Evolutionary conservation across 1,284 basidiomycete genomes (phyloP), one percentile per base, ranked within the genome.

Genomic region (Gastroboletus turbinatus): DNA sequence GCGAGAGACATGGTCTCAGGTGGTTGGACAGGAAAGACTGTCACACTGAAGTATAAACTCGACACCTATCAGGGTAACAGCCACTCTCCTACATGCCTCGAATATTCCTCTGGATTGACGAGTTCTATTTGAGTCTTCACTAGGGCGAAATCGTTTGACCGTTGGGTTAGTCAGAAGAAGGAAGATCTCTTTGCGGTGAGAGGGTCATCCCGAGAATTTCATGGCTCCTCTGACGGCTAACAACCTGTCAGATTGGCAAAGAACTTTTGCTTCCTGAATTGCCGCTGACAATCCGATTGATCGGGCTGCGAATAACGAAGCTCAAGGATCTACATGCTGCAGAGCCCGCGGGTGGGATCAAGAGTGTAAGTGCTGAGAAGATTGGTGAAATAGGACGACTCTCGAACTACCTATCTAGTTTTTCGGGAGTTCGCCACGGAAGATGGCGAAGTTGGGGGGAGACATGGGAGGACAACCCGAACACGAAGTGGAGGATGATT

Each of bases 271-370:
- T 86, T 48, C 81, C 85, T 10, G 92, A 94, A 70, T 73, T 92
- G 14, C 94, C 92, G 0, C 68, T 94, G 23, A 85, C 80, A 19
- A 75, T 95, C 23, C 81, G 94, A 40, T 77, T 96, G 5, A 87
- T 96, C 54, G 93, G 93, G 3, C 75, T 96, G 25, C 79, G 93
- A 45, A 78, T 94, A 23, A 94, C 92, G 3, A 94, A 90, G 59
- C 75, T 96, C 54, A 92, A 90, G 66, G 93, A 96, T 70, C 73
- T 95, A 27, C 77, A 78, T 58, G 79, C 76, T 16, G 66, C 77
- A 46, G 76, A 78, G 27, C 75, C 80, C 16, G 63, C 64, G 17
- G 75, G 71, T 23, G 78, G 82, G 4, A 90, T 92, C 55, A 87
- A 87, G 68, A 76, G 82, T 51, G 89, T 88, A 66, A 56, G 82